These are phyloP conservation scores for Saksenaea oblongispora DNA, from an alignment of 371 early-diverging fungal species.

Conservation along the genomic window DNA sequence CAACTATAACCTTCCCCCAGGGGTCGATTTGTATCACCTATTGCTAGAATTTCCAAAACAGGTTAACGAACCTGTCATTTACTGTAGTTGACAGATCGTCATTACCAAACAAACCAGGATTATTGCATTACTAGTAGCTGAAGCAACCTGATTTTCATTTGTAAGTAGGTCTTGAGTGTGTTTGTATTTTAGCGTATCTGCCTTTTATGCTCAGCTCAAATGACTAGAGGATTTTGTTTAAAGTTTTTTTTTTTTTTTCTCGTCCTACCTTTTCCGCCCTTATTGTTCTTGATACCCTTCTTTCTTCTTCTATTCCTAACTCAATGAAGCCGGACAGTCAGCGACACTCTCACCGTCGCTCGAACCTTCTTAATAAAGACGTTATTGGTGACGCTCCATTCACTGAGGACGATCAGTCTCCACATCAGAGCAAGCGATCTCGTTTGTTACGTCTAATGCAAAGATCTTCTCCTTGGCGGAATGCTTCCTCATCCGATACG, in stretches of 20 bases:
- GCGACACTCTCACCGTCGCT: background rate
- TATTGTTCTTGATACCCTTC: constrained; percentile 2
- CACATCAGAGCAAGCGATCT: background rate
- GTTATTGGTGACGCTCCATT: background rate
- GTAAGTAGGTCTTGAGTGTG: too few relatives aligned
- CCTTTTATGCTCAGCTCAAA: background rate
- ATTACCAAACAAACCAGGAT: background rate
- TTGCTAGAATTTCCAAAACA: background rate
- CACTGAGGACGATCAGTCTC: background rate
- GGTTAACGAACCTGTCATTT: background rate
- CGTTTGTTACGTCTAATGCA: background rate
- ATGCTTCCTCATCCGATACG: background rate
- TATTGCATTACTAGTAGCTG: background rate
- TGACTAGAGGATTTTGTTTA: background rate
- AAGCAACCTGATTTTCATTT: background rate
- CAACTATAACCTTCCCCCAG: background rate
- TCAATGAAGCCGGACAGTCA: background rate
- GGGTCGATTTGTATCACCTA: background rate
- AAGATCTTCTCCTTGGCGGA: background rate
- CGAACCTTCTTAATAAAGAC: background rate
- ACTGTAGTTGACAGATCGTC: background rate
- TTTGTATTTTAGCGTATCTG: too few relatives aligned
- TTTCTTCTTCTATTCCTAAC: background rate
- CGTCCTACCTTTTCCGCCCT: background rate
- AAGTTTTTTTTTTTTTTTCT: background rate